Percentiles rank a stretch among this genome's conserved stretches.
Evolutionary conservation across 768 basidiomycete genomes (phyloP).

Genomic region (Boletales sp.): DNA sequence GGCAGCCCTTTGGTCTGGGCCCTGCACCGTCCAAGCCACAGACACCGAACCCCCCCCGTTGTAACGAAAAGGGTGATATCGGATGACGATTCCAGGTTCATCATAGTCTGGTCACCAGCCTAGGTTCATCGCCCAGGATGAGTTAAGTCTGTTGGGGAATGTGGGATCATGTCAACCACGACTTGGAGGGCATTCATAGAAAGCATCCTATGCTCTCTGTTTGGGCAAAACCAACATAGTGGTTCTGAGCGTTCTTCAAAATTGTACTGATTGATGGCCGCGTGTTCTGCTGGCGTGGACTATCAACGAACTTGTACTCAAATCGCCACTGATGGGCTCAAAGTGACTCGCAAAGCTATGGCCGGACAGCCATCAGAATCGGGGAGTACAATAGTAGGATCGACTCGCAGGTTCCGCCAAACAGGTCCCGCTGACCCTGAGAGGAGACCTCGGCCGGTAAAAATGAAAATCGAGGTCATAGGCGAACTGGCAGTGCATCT

Average conservation of each 20-base stretch:
- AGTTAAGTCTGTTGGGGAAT: slow-evolving; percentile 12
- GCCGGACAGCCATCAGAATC: too few species aligned
- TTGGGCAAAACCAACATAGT: slow-evolving; percentile 49
- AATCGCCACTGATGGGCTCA: background rate
- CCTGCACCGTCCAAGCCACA: too few species aligned
- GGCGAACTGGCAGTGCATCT: too few species aligned
- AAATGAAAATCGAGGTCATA: slow-evolving; percentile 48
- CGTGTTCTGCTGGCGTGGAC: slow-evolving; percentile 38
- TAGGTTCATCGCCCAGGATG: slow-evolving; percentile 11
- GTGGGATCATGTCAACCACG: background rate
- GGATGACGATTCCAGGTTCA: slow-evolving; percentile 31
- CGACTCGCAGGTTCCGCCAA: slow-evolving; percentile 59
- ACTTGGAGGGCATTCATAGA: background rate
- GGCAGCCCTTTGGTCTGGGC: too few species aligned
- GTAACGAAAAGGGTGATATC: slow-evolving; percentile 44
- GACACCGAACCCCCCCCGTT: slow-evolving; percentile 6
- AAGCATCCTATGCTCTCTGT: slow-evolving; percentile 41
- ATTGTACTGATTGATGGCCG: slow-evolving; percentile 46
- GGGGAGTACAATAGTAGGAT: background rate
- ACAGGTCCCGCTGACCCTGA: slow-evolving; percentile 74
- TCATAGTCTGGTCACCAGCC: too few species aligned
- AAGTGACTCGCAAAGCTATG: background rate
- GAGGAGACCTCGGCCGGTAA: slow-evolving; percentile 66
- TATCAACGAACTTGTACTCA: background rate
- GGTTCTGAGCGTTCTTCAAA: slow-evolving; percentile 33